Percentiles rank a stretch among this genome's conserved stretches.
These are phyloP conservation scores for Komagataella mondaviorum DNA, from an alignment of 805 yeast species.

Conservation along the genomic window DNA sequence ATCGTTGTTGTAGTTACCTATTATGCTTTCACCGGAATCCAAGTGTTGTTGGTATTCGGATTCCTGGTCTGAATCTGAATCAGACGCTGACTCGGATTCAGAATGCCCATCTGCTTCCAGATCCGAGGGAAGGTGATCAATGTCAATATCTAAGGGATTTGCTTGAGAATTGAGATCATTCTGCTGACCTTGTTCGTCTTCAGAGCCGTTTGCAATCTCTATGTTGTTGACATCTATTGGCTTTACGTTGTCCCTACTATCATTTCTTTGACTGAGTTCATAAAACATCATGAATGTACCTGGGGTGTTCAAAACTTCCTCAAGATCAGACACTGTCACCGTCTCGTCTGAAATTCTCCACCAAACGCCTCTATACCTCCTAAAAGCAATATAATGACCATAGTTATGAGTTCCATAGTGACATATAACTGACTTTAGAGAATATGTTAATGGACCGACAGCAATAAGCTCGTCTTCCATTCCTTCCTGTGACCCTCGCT, in stretches of 20 bases:
- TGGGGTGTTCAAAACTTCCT: slow-evolving; percentile 67
- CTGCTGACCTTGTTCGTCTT: not conserved
- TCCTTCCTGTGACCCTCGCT: not conserved
- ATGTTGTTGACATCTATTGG: not conserved
- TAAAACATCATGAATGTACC: slow-evolving; percentile 92
- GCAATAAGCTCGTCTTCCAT: not conserved
- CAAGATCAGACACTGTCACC: slow-evolving; percentile 67
- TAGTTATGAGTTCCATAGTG: slow-evolving; percentile 95
- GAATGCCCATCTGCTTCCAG: not conserved
- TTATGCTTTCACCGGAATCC: not conserved
- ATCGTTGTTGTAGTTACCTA: not conserved
- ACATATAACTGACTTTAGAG: slow-evolving; percentile 73
- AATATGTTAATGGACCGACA: slow-evolving; percentile 40
- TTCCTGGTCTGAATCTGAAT: not conserved
- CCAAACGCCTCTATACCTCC: slow-evolving; percentile 78
- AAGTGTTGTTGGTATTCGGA: not conserved
- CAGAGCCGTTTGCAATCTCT: slow-evolving; percentile 1
- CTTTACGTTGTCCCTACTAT: slow-evolving; percentile 14
- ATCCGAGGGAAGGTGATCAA: not conserved
- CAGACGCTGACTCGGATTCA: not conserved
- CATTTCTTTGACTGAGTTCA: slow-evolving; percentile 29
- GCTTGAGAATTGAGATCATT: not conserved
- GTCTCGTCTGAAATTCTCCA: slow-evolving; percentile 92
- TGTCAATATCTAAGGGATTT: not conserved
- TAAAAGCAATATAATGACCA: slow-evolving; percentile 91